These are phyloP conservation scores for Choanephora cucurbitarum DNA, from an alignment of 371 early-diverging fungal species.

Conservation along the genomic window DNA sequence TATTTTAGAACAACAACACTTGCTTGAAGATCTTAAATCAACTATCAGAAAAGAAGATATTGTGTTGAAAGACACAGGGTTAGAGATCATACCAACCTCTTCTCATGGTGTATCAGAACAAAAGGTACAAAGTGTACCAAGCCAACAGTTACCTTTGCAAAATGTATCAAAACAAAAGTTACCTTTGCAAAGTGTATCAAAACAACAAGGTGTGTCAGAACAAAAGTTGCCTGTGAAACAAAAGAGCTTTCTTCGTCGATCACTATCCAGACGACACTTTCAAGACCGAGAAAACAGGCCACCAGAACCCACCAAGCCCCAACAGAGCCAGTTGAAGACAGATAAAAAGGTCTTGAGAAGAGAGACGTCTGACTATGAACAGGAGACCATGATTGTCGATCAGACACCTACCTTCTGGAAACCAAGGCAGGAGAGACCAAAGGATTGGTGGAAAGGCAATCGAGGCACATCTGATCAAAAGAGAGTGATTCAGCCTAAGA, in stretches of 20 bases:
- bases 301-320: not conserved
- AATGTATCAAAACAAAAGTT: too few species aligned
- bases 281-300: not conserved
- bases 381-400: not conserved
- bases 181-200: too few species aligned
- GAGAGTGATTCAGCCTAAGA: constrained; percentile 6
- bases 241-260: constrained; percentile 1
- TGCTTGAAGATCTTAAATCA: not conserved
- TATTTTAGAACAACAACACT: constrained; percentile 6
- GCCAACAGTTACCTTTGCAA: too few species aligned
- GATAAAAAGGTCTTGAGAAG: not conserved
- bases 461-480: constrained; percentile 1
- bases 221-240: not conserved
- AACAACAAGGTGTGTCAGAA: too few species aligned
- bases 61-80: too few species aligned
- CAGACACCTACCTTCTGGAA: constrained; percentile 20
- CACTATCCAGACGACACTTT: constrained; percentile 2
- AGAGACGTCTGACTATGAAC: not conserved
- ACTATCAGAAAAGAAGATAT: not conserved
- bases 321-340: not conserved
- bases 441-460: constrained; percentile 24
- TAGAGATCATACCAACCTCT: too few species aligned
- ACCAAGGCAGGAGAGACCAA: constrained; percentile 18
- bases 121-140: too few species aligned
- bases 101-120: too few species aligned